phyloP scores from a whole-genome alignment of 2,329 filamentous ascomycete species.

The Fusarium sp. region DNA sequence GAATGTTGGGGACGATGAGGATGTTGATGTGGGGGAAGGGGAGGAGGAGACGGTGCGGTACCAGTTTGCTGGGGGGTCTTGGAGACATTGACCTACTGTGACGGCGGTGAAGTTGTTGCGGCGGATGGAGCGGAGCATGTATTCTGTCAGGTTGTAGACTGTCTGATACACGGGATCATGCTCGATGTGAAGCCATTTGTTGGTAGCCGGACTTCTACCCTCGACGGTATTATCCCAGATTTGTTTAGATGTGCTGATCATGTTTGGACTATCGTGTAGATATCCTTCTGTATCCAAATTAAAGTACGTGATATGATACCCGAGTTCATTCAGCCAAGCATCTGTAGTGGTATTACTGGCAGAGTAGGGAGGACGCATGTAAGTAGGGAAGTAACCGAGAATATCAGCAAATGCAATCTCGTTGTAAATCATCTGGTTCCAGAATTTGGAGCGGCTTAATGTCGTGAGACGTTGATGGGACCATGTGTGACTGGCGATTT shows the following conservation, averaged over 20 bases:
- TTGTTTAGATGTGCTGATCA: constrained; percentile 57
- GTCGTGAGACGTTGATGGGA: constrained; percentile 55
- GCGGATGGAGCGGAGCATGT: constrained; percentile 53
- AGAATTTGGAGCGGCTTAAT: constrained; percentile 47
- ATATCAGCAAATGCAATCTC: constrained; percentile 56
- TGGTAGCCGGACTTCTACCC: constrained; percentile 32
- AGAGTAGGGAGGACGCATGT: constrained; percentile 59
- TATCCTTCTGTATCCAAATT: constrained; percentile 71
- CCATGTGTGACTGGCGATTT: constrained; percentile 66
- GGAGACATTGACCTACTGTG: constrained; percentile 62
- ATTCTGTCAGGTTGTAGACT: constrained; percentile 54
- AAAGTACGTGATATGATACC: constrained; percentile 69
- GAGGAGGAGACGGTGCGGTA: constrained; percentile 50
- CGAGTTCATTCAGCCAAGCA: constrained; percentile 53
- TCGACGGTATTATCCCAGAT: constrained; percentile 53
- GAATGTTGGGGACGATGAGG: constrained; percentile 24
- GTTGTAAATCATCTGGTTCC: constrained; percentile 54
- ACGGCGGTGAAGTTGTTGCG: constrained; percentile 56
- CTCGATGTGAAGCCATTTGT: constrained; percentile 62
- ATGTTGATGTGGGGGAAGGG: background rate
- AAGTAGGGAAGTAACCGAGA: constrained; percentile 53
- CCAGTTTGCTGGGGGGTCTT: constrained; percentile 63
- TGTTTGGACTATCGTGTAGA: constrained; percentile 59
- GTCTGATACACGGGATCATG: constrained; percentile 61
- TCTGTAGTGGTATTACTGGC: constrained; percentile 54